Evolutionary conservation across 257 asterid species (phyloP), one percentile per base, ranked within the genome.

Genomic region (Rehmannia glutinosa): DNA sequence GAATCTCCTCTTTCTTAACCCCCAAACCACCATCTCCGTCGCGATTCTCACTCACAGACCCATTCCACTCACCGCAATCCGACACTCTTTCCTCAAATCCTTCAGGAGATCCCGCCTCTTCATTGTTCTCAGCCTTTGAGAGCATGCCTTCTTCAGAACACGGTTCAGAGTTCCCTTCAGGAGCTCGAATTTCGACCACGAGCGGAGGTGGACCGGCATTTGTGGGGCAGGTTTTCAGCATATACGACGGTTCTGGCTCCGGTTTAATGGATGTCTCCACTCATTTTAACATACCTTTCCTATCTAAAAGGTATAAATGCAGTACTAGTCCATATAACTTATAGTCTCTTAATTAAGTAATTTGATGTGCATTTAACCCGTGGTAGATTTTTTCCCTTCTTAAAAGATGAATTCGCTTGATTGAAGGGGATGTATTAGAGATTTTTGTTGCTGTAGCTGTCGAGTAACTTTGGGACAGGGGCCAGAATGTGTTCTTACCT

Each of bases 201-300:
- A 72, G 74, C 52, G 72, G 72, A 16, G 78, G 82, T 6, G 90
- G 91, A n/a, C 96, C 95, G 65, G 95, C 92, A 5, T 88, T 88
- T 32, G 87, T 84, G n/a, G 96, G 95, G 8, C 95, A 82, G 75
- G 91, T 88, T 73, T 88, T 81, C 74, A 84, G 95, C 70, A 88
- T 86, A 88, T 81, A 86, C 64, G 89, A 86, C 77, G 81, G 79
- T 67, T 79, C 96, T 6, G 92, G 92, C 16, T 79, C 90, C 7
- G 88, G 86, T 27, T 83, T 88, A 69, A 79, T 84, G 87, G 84
- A 87, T 39, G 88, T 82, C 9, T 86, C 95, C 5, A 83, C 90
- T 68, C 90, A 89, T 69, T 78, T 89, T 59, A 82, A 86, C 55
- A 69, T 89, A 32, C 92, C 96, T 25, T 89, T 89, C 73, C 28